phyloP scores from a whole-genome alignment of 805 yeast genomes.

The Cyberlindnera galapagoensis region DNA sequence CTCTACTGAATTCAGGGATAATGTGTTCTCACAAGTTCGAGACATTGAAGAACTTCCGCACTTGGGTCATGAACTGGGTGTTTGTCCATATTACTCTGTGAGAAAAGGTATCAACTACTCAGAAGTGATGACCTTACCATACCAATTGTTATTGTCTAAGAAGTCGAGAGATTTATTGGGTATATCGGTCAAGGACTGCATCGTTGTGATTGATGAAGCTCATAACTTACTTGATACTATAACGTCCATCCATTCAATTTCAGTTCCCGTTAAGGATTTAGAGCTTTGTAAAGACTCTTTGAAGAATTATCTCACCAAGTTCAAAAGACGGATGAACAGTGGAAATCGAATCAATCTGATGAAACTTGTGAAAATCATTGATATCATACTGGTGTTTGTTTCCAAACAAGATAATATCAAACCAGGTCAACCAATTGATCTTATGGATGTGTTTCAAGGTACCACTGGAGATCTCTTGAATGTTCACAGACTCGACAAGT shows the following conservation, averaged over 20 bases:
- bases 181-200: conserved; percentile 52
- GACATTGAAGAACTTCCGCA: conserved; percentile 67
- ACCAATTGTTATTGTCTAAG: conserved; percentile 63
- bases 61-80: conserved; percentile 47
- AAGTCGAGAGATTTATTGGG: conserved; percentile 54
- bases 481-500: conserved; percentile 57
- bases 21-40: conserved; percentile 39
- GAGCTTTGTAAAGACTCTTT: conserved; percentile 39
- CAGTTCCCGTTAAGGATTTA: conserved; percentile 47
- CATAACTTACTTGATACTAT: conserved; percentile 82
- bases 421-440: conserved; percentile 50
- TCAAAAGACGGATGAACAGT: conserved; percentile 57
- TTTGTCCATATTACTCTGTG: conserved; percentile 81
- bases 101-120: conserved; percentile 49
- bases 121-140: conserved; percentile 81
- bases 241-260: conserved; percentile 58
- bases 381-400: conserved; percentile 44
- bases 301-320: conserved; percentile 49
- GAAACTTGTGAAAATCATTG: conserved; percentile 55
- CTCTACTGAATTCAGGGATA: conserved; percentile 39
- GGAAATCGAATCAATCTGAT: conserved; percentile 65
- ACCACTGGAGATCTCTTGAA: conserved; percentile 68
- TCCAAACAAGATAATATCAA: conserved; percentile 24
- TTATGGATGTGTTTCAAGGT: conserved; percentile 46
- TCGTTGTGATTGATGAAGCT: conserved; percentile 87